Evolutionary conservation across 1,139 yeast genomes (phyloP), one percentile per base, ranked within the genome.

Genomic region (Saccharomyces uvarum): DNA sequence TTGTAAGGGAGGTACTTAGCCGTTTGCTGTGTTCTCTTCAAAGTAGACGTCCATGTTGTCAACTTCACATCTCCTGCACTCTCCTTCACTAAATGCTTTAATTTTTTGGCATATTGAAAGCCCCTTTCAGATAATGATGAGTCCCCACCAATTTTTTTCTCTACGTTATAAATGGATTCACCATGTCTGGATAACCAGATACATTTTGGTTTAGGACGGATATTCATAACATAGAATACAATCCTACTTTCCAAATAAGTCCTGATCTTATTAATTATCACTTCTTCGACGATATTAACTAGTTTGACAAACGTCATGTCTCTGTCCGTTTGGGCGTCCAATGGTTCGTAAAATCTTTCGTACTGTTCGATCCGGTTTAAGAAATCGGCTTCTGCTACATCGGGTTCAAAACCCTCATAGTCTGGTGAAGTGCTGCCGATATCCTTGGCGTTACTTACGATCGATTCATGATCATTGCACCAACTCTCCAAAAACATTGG

Each of bases 121-220:
- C 99, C 99, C 51, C 99, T 78, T 58, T 85, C 86, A 48, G 95
- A 84, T 56, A 93, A 76, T 64, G 86, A 81, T 2, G 97, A 89
- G 73, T 93, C 98, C 27, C 99, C 99, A 29, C 99, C 99, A 59
- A 93, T 86, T 72, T 90, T 90, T 33, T 97, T 97, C 51, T 93
- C 90, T 61, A 93, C 78, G 70, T 93, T 93, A 74, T 85, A 93
- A 69, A 84, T 85, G 2, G 96, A 86, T 73, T 93, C 99, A 33
- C 99, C 99, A 65, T 93, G 99, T 63, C 99, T 81, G 51, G 96
- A 88, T 54, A 93, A 77, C 91, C 96, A 93, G 59, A 93, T 90
- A 60, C 86, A 80, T 62, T 98, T 80, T 33, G 97, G 96, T 69
- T 88, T 88, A 61, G 90, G 88, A 71, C 91, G 97, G 63, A 93